phyloP scores from a whole-genome alignment of 208 protist genomes.

The Blastocrithidia nonstop region DNA sequence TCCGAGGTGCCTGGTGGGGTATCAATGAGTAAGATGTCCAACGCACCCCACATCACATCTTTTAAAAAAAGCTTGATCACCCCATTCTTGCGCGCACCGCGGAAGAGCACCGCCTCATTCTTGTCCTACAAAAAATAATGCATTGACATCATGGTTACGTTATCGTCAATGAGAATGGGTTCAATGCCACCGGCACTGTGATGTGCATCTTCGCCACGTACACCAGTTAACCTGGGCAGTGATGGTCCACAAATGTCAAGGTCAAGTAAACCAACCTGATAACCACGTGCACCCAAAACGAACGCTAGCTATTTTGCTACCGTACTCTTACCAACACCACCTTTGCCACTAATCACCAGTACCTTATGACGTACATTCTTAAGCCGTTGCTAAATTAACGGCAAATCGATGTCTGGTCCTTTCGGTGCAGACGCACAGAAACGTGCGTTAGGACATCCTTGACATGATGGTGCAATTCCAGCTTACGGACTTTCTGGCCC shows the following conservation, averaged over 20 bases:
- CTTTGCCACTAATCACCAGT: conserved; percentile 86
- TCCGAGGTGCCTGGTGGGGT: conserved; percentile 99
- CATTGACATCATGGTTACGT: conserved; percentile 95
- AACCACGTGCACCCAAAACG: conserved; percentile 35
- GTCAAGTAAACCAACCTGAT: conserved; percentile 97
- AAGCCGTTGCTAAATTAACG: conserved; percentile 67
- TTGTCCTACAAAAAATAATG: conserved; percentile 94
- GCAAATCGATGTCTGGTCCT: conserved; percentile 85
- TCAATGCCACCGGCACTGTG: conserved; percentile 86
- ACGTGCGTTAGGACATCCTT: conserved; percentile 95
- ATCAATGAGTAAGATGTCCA: conserved; percentile 98
- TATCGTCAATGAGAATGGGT: conserved; percentile 92
- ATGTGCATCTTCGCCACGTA: conserved; percentile 84
- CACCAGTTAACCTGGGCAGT: conserved; percentile 70
- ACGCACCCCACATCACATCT: conserved; percentile 95
- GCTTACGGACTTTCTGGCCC: conserved; percentile 87
- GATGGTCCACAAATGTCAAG: conserved; percentile 99
- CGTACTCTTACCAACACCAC: conserved; percentile 91
- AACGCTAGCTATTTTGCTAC: conserved; percentile 86
- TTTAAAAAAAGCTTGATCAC: conserved; percentile 98
- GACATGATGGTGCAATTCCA: conserved; percentile 91
- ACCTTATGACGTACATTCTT: conserved; percentile 70
- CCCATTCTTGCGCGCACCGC: conserved; percentile 95
- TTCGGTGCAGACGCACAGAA: conserved; percentile 91
- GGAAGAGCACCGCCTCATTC: conserved; percentile 97